Evolutionary conservation across 2,329 filamentous ascomycete genomes (phyloP).

Genomic region (Phaeosphaeriaceae sp.): DNA sequence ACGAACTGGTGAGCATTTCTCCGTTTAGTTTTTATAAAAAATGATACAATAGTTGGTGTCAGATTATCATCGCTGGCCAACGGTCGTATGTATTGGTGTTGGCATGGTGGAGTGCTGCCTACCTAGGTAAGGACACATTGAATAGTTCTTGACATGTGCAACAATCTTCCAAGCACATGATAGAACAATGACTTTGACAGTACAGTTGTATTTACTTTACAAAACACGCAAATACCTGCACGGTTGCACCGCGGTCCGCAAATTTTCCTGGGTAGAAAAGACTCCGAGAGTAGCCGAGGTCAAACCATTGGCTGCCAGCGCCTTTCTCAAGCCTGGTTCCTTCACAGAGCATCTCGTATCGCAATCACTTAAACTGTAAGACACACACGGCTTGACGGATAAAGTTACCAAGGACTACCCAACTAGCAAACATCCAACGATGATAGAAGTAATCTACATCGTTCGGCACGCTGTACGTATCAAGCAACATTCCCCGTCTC

Average conservation of each 20-base stretch:
- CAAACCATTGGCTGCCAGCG: conserved; percentile 5
- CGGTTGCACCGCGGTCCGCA: background rate
- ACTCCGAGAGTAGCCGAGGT: conserved; percentile 20
- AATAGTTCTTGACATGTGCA: too few relatives aligned
- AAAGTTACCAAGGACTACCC: background rate
- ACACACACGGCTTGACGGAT: conserved; percentile 2
- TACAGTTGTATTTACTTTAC: too few relatives aligned
- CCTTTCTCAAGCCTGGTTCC: background rate
- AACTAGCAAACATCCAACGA: conserved; percentile 16
- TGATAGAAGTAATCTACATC: conserved; percentile 58
- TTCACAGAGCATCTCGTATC: conserved; percentile 12
- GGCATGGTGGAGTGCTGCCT: too few relatives aligned
- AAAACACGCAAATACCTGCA: too few relatives aligned
- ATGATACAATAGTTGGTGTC: too few relatives aligned
- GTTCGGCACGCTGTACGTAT: conserved; percentile 59
- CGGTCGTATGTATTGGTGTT: too few relatives aligned
- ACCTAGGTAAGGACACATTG: too few relatives aligned
- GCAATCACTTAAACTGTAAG: conserved; percentile 14
- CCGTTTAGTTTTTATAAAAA: too few relatives aligned
- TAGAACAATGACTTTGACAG: too few relatives aligned
- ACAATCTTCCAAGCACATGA: too few relatives aligned
- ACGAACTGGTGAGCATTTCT: too few relatives aligned
- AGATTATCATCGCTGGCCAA: too few relatives aligned
- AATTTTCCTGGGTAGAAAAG: conserved; percentile 1
- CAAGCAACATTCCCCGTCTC: conserved; percentile 13